These are phyloP conservation scores for Rhexocercosporidium sp. DNA, from an alignment of 2,329 filamentous ascomycete species.

Conservation along the genomic window DNA sequence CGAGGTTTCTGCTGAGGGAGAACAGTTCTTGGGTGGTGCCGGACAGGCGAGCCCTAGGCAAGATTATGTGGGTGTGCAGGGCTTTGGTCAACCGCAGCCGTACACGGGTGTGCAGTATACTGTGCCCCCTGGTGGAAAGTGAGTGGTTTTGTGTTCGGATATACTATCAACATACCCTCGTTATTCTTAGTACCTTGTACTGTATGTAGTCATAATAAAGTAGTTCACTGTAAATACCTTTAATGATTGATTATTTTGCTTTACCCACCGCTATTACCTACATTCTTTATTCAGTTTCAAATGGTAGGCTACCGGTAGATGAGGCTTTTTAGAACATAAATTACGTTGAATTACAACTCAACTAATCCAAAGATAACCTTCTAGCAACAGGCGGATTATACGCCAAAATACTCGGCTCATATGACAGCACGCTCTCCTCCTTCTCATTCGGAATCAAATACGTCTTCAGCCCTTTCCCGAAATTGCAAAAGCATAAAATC, in stretches of 20 bases:
- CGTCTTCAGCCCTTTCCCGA: conserved; percentile 2
- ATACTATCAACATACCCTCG: neutral
- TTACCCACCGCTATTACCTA: too few relatives aligned
- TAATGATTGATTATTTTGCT: too few relatives aligned
- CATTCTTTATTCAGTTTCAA: too few relatives aligned
- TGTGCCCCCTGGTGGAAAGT: neutral
- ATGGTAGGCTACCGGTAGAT: too few relatives aligned
- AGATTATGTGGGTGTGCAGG: neutral
- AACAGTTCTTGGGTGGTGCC: neutral
- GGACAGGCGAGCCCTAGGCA: neutral
- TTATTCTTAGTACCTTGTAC: neutral
- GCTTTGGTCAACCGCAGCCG: neutral
- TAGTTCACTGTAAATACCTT: neutral
- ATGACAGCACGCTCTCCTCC: neutral
- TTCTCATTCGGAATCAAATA: neutral
- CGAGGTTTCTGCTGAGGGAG: neutral
- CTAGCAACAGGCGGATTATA: conserved; percentile 4
- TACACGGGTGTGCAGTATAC: neutral
- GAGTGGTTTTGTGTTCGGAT: neutral
- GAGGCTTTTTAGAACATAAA: too few relatives aligned
- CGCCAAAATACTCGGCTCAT: neutral
- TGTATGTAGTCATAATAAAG: neutral
- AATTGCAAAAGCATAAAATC: conserved; percentile 3
- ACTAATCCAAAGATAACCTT: conserved; percentile 3
- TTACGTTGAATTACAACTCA: neutral